Conservation (phyloP, 2,329 filamentous ascomycete species). For the Chalaropsis thielavioides region DNA sequence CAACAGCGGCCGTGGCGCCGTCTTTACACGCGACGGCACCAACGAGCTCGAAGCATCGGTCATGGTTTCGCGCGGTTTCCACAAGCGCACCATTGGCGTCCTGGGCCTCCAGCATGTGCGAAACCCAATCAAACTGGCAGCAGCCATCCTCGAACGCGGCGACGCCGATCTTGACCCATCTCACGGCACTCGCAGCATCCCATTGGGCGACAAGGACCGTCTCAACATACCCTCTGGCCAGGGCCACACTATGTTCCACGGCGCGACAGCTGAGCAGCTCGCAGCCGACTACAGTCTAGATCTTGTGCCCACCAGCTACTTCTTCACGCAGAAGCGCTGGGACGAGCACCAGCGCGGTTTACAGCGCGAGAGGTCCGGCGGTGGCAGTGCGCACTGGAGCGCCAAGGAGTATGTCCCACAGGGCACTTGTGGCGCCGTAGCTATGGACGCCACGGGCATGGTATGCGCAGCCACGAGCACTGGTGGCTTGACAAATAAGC, state of each 20-base stretch:
- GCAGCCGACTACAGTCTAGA: conserved; percentile 56
- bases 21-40: conserved; percentile 69
- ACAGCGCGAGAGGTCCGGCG: conserved; percentile 33
- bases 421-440: conserved; percentile 73
- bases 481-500: conserved; percentile 78
- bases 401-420: conserved; percentile 57
- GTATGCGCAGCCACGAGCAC: conserved; percentile 54
- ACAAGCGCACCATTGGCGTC: conserved; percentile 66
- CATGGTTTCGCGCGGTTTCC: conserved; percentile 61
- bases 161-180: conserved; percentile 40
- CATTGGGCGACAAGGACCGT: not conserved
- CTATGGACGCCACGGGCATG: conserved; percentile 60
- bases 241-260: conserved; percentile 56
- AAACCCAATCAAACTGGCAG: conserved; percentile 64
- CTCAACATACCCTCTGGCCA: conserved; percentile 42
- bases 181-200: conserved; percentile 21
- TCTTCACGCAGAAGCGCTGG: conserved; percentile 66
- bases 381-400: conserved; percentile 39
- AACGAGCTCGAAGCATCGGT: conserved; percentile 79
- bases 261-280: conserved; percentile 52
- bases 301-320: conserved; percentile 55
- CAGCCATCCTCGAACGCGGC: conserved; percentile 53
- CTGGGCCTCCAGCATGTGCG: conserved; percentile 60
- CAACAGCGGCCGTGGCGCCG: conserved; percentile 71
- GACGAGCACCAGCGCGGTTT: conserved; percentile 55